Evolutionary conservation across 352 stramenopile genomes (phyloP).

Genomic region (Elongisporangium senticosum): DNA sequence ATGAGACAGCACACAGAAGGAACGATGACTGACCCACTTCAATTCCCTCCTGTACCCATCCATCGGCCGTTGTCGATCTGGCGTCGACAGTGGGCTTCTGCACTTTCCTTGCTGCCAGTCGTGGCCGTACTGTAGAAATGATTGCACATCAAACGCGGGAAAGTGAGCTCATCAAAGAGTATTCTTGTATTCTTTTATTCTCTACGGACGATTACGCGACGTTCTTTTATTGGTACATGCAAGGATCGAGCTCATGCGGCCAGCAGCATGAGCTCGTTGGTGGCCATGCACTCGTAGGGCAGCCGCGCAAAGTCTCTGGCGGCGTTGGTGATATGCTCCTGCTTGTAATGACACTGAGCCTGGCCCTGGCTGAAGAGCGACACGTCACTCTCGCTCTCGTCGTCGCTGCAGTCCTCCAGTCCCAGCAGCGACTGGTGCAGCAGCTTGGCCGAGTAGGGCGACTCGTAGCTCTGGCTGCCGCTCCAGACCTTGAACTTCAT

Average conservation of each 20-base stretch:
- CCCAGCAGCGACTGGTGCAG: constrained; percentile 2
- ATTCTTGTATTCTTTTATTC: neutral
- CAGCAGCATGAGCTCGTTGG: constrained; percentile 3
- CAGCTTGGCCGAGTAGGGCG: neutral
- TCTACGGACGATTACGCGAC: neutral
- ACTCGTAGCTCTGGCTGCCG: neutral
- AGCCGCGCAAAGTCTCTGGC: constrained; percentile 11
- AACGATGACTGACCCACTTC: neutral
- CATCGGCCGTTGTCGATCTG: neutral
- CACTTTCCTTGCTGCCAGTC: neutral
- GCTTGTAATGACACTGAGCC: neutral
- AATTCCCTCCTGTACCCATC: neutral
- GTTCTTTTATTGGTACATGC: neutral
- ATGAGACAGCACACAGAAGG: neutral
- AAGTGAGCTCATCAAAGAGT: neutral
- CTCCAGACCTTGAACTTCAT: constrained; percentile 15
- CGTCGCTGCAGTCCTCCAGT: neutral
- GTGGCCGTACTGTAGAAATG: neutral
- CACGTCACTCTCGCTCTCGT: neutral
- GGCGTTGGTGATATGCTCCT: neutral
- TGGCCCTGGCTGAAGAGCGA: neutral
- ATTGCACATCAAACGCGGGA: neutral
- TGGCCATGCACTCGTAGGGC: constrained; percentile 16
- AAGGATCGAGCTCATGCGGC: neutral
- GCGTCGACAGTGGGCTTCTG: neutral